A percentile compares a stretch with the other conserved stretches of the same genome.
These are phyloP conservation scores for Santalum album DNA, from an alignment of 164 flowering plant species.

Conservation along the genomic window DNA sequence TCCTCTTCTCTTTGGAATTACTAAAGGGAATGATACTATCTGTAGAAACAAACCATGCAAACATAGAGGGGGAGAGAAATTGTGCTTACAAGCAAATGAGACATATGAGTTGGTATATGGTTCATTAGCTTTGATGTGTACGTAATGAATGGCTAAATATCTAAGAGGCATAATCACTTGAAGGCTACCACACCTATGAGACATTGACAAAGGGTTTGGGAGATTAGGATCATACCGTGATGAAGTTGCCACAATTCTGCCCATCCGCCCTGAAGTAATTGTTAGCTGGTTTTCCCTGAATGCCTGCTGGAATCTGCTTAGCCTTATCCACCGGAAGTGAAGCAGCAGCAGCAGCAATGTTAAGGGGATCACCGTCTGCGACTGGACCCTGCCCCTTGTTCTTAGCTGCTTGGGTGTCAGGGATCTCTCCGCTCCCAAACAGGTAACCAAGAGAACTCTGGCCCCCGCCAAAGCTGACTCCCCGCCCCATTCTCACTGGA, in stretches of 20 bases:
- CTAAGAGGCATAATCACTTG: too few relatives aligned
- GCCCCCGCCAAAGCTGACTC: conserved; percentile 54
- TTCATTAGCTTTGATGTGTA: too few relatives aligned
- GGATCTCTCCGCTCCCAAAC: conserved; percentile 38
- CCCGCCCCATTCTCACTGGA: conserved; percentile 38
- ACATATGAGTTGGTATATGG: too few relatives aligned
- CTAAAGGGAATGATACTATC: too few relatives aligned
- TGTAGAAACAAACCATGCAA: too few relatives aligned
- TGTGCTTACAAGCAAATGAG: too few relatives aligned
- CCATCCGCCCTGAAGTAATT: conserved; percentile 41
- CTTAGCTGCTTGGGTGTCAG: conserved; percentile 16
- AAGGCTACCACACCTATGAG: too few relatives aligned
- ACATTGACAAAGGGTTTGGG: too few relatives aligned
- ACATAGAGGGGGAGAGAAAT: too few relatives aligned
- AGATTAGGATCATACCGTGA: conserved; percentile 24
- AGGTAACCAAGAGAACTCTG: conserved; percentile 51
- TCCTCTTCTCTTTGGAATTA: too few relatives aligned
- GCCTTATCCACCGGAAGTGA: conserved; percentile 16
- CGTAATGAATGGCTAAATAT: too few relatives aligned
- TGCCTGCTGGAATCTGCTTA: conserved; percentile 39
- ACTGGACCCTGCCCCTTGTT: conserved; percentile 9
- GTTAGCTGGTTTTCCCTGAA: conserved; percentile 26
- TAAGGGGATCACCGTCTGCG: conserved; percentile 14
- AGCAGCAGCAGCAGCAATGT: conserved; percentile 11
- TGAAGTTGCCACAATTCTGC: conserved; percentile 44